Percentiles rank a stretch among this genome's conserved stretches.
Conservation (phyloP, 1,284 basidiomycete genomes). For the Boletellus sp. region DNA sequence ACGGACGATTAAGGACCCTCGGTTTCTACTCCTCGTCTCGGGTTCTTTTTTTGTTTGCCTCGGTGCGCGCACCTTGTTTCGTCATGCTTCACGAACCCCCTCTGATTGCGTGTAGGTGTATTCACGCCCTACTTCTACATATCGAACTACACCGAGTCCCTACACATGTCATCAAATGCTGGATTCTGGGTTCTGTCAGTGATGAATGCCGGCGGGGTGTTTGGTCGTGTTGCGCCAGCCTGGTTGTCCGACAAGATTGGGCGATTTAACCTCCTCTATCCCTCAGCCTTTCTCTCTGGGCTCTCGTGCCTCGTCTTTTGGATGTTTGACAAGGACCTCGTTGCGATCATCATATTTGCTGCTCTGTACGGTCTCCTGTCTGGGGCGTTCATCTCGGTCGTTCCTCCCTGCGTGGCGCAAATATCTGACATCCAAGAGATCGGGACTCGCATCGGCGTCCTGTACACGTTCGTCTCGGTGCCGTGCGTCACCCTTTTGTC, state of each 20-base stretch:
- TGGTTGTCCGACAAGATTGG: slow-evolving; percentile 61
- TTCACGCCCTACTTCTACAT: slow-evolving; percentile 68
- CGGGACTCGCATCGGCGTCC: slow-evolving; percentile 55
- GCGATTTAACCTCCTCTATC: slow-evolving; percentile 58
- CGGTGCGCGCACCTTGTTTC: slow-evolving; percentile 25
- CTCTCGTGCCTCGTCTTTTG: slow-evolving; percentile 56
- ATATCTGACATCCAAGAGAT: slow-evolving; percentile 55
- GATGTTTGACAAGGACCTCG: slow-evolving; percentile 43
- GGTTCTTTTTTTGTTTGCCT: slow-evolving; percentile 52
- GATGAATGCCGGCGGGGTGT: slow-evolving; percentile 60
- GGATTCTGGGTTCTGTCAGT: slow-evolving; percentile 56
- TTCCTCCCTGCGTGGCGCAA: slow-evolving; percentile 61
- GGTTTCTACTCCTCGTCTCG: slow-evolving; percentile 42
- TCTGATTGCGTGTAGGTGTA: slow-evolving; percentile 53
- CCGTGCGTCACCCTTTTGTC: slow-evolving; percentile 47
- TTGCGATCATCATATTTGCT: slow-evolving; percentile 51
- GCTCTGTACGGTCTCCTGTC: slow-evolving; percentile 54
- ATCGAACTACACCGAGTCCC: slow-evolving; percentile 46
- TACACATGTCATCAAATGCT: slow-evolving; percentile 35
- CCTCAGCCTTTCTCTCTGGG: slow-evolving; percentile 57
- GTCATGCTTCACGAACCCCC: not conserved
- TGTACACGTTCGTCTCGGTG: slow-evolving; percentile 60
- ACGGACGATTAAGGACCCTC: slow-evolving; percentile 40
- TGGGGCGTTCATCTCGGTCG: slow-evolving; percentile 58
- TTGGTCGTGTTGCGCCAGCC: slow-evolving; percentile 61